Evolutionary conservation across 352 stramenopile genomes (phyloP).

Genomic region (Globisporangium mamillatum): DNA sequence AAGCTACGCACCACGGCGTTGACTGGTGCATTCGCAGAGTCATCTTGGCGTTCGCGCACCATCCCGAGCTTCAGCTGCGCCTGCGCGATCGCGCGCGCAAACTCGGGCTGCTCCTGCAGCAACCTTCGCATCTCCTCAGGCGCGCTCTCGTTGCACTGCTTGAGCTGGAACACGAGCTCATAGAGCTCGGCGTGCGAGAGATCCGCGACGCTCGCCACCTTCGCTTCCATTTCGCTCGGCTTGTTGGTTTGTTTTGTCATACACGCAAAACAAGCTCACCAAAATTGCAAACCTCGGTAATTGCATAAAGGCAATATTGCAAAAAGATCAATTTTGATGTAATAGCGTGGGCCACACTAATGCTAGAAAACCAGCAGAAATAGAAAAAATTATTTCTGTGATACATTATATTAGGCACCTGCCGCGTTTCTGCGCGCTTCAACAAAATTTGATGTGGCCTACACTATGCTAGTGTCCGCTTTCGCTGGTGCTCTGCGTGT

Average conservation of each 20-base stretch:
- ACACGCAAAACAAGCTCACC: not conserved
- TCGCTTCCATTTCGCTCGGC: constrained; percentile 21
- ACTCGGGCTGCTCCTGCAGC: constrained; percentile 73
- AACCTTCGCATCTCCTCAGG: constrained; percentile 63
- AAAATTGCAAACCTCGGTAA: not conserved
- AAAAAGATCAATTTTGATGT: not conserved
- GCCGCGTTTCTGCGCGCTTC: not conserved
- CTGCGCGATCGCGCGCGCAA: constrained; percentile 67
- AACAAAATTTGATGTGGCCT: not conserved
- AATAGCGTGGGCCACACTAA: constrained; percentile 6
- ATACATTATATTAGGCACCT: not conserved
- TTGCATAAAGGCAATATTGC: not conserved
- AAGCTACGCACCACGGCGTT: constrained; percentile 41
- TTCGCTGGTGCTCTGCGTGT: not conserved
- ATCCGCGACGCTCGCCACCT: constrained; percentile 43
- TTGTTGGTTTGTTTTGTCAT: constrained; percentile 4
- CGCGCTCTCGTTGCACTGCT: constrained; percentile 78
- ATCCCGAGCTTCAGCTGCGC: constrained; percentile 72
- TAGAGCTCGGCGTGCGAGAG: constrained; percentile 57
- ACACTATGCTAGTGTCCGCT: not conserved
- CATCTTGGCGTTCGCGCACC: constrained; percentile 45
- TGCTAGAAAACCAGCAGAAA: not conserved
- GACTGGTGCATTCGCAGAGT: constrained; percentile 29
- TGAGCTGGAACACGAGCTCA: constrained; percentile 76
- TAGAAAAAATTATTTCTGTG: not conserved